These are phyloP conservation scores for Hypoxylon rubiginosum DNA, from an alignment of 2,329 filamentous ascomycete species.

Conservation along the genomic window DNA sequence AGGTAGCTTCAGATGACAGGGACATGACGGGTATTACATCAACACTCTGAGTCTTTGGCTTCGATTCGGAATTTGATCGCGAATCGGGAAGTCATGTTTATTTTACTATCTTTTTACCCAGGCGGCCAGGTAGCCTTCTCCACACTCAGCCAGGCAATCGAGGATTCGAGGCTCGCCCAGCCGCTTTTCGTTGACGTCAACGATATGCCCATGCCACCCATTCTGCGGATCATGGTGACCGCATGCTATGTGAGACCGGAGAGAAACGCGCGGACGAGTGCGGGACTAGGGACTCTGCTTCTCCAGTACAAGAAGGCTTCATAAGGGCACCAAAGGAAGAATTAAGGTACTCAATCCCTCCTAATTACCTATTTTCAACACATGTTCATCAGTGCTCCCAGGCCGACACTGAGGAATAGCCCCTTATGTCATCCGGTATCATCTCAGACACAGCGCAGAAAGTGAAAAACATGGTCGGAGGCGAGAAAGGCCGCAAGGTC, in stretches of 20 bases:
- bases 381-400: background rate
- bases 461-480: slow-evolving; percentile 57
- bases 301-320: slow-evolving; percentile 22
- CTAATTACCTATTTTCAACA: background rate
- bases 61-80: slow-evolving; percentile 11
- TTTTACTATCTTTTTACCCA: slow-evolving; percentile 16
- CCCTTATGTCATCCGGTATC: slow-evolving; percentile 41
- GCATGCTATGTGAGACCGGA: background rate
- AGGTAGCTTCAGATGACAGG: slow-evolving; percentile 32
- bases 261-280: slow-evolving; percentile 5
- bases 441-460: slow-evolving; percentile 55
- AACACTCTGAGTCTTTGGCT: slow-evolving; percentile 17
- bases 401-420: background rate
- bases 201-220: slow-evolving; percentile 23
- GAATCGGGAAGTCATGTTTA: slow-evolving; percentile 19
- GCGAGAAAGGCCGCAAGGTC: slow-evolving; percentile 65
- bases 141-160: slow-evolving; percentile 14
- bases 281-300: background rate
- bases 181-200: slow-evolving; percentile 36
- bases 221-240: slow-evolving; percentile 11
- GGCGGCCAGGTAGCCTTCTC: too few relatives aligned
- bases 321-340: background rate
- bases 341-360: background rate
- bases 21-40: slow-evolving; percentile 39
- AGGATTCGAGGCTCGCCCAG: background rate